A percentile compares a stretch with the other conserved stretches of the same genome.
Evolutionary conservation across 352 stramenopile species (phyloP).

Genomic region (Pythium aristosporum): DNA sequence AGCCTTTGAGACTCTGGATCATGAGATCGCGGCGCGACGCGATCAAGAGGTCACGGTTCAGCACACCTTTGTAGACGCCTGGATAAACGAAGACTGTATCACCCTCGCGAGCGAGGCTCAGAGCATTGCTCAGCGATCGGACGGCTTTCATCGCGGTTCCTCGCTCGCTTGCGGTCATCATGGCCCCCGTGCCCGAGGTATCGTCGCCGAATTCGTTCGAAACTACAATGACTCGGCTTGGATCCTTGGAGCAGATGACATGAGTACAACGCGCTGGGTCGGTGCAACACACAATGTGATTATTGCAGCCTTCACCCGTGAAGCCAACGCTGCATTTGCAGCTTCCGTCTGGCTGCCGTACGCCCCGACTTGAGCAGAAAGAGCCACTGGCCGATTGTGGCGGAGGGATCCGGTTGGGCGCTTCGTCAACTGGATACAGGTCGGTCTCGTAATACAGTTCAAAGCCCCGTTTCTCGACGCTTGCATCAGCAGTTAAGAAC

Average conservation of each 20-base stretch:
- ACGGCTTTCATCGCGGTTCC: slow-evolving; percentile 56
- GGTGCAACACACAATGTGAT: slow-evolving; percentile 57
- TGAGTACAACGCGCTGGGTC: slow-evolving; percentile 40
- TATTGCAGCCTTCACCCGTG: slow-evolving; percentile 64
- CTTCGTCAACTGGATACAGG: slow-evolving; percentile 8
- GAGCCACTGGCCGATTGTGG: slow-evolving; percentile 17
- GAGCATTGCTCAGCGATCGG: slow-evolving; percentile 37
- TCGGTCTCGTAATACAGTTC: slow-evolving; percentile 47
- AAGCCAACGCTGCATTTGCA: slow-evolving; percentile 71
- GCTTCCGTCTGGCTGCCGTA: slow-evolving; percentile 28
- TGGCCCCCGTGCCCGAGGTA: slow-evolving; percentile 39
- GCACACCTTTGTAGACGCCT: slow-evolving; percentile 38
- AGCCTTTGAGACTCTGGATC: slow-evolving; percentile 47
- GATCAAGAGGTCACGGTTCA: slow-evolving; percentile 39
- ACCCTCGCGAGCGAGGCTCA: slow-evolving; percentile 34
- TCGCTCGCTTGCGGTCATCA: slow-evolving; percentile 56
- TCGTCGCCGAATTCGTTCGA: slow-evolving; percentile 56
- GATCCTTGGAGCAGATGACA: slow-evolving; percentile 36
- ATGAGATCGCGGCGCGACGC: slow-evolving; percentile 21
- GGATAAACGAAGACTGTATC: slow-evolving; percentile 59
- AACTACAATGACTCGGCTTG: slow-evolving; percentile 45
- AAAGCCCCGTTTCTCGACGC: slow-evolving; percentile 42
- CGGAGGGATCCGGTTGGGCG: slow-evolving; percentile 30
- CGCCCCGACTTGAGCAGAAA: slow-evolving; percentile 44
- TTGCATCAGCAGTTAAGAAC: slow-evolving; percentile 44